Evolutionary conservation across 2,329 filamentous ascomycete species (phyloP).

Genomic region (Verruconis gallopava): DNA sequence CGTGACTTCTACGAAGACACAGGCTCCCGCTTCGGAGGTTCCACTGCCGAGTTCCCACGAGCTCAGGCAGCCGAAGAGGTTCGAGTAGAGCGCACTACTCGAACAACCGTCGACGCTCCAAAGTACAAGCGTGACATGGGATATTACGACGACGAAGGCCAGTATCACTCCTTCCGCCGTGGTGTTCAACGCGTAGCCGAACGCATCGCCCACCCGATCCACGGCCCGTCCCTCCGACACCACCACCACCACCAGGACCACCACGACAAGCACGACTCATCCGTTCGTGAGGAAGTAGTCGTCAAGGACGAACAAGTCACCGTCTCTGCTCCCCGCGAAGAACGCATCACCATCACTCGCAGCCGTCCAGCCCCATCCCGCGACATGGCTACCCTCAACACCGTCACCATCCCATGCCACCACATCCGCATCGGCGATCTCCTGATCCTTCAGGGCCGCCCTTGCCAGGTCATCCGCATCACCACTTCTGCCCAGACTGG

Average conservation of each 20-base stretch:
- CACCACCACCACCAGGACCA: slow-evolving; percentile 33
- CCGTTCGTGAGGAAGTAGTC: slow-evolving; percentile 31
- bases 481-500: slow-evolving; percentile 94
- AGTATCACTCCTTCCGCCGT: slow-evolving; percentile 63
- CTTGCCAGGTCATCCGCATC: slow-evolving; percentile 99
- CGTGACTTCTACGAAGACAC: slow-evolving; percentile 25
- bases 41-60: slow-evolving; percentile 20
- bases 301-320: slow-evolving; percentile 39
- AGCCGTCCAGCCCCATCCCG: slow-evolving; percentile 7
- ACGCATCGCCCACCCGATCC: slow-evolving; percentile 50
- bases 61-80: slow-evolving; percentile 23
- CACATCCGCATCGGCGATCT: slow-evolving; percentile 99
- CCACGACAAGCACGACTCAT: slow-evolving; percentile 15
- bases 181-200: slow-evolving; percentile 55
- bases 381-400: slow-evolving; percentile 51
- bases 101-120: slow-evolving; percentile 39
- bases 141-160: slow-evolving; percentile 69
- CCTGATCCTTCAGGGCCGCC: slow-evolving; percentile 95
- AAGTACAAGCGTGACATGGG: slow-evolving; percentile 52
- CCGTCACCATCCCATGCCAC: slow-evolving; percentile 97
- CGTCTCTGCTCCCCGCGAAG: slow-evolving; percentile 11
- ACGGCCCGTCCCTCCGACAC: slow-evolving; percentile 37
- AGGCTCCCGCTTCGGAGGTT: slow-evolving; percentile 16
- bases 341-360: not conserved
- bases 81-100: slow-evolving; percentile 33